These are phyloP conservation scores for Polytrichum commune DNA, from an alignment of 225 moss, liverwort and hornwort species.

Conservation along the genomic window DNA sequence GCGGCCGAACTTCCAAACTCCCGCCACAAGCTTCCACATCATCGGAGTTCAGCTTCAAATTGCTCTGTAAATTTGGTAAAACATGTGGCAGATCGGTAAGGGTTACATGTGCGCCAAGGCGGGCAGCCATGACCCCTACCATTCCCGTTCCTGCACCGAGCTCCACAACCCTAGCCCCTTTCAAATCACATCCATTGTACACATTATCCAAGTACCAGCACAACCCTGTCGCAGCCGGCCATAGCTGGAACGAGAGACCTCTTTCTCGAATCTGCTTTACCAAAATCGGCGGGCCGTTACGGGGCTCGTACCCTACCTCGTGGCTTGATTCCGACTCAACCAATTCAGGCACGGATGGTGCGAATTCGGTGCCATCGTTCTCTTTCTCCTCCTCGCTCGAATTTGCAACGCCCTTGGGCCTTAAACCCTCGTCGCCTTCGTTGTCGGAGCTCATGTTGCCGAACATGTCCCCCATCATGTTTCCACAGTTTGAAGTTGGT, in stretches of 20 bases:
- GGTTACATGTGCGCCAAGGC: constrained; percentile 71
- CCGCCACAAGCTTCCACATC: constrained; percentile 59
- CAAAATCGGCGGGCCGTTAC: constrained; percentile 30
- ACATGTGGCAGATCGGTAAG: constrained; percentile 86
- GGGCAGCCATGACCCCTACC: constrained; percentile 80
- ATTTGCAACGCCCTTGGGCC: background rate
- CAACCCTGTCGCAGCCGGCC: constrained; percentile 76
- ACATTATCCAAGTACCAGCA: constrained; percentile 59
- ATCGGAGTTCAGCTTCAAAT: constrained; percentile 56
- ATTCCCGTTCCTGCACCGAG: constrained; percentile 93
- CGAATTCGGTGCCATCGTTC: background rate
- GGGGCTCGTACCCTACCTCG: constrained; percentile 37
- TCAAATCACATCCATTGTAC: constrained; percentile 22
- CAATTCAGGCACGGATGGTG: background rate
- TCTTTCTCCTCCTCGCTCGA: background rate
- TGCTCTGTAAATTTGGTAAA: constrained; percentile 57
- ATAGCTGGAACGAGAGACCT: constrained; percentile 88
- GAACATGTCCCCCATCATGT: constrained; percentile 54
- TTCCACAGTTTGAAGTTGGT: background rate
- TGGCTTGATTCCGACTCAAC: background rate
- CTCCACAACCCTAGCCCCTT: constrained; percentile 52
- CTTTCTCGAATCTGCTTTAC: constrained; percentile 63
- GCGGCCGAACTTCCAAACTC: constrained; percentile 40
- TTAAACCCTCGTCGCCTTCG: constrained; percentile 23
- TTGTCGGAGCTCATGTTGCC: constrained; percentile 57